A percentile compares a stretch with the other conserved stretches of the same genome.
Evolutionary conservation across 805 yeast species (phyloP).

Genomic region (Kockiozyma suomiensis): DNA sequence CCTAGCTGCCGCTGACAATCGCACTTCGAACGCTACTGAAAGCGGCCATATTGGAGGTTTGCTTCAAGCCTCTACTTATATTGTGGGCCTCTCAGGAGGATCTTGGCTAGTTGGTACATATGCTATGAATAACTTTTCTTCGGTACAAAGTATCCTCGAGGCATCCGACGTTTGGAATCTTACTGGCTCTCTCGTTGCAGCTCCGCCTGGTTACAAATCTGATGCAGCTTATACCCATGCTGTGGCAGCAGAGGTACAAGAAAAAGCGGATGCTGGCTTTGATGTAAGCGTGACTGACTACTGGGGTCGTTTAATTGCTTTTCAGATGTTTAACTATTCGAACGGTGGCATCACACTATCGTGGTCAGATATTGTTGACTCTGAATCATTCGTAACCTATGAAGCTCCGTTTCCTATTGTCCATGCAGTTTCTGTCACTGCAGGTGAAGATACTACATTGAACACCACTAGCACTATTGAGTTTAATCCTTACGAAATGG

Average conservation of each 20-base stretch:
- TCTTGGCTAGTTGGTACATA: constrained; percentile 75
- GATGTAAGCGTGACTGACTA: constrained; percentile 69
- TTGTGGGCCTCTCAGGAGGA: constrained; percentile 81
- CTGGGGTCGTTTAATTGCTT: constrained; percentile 77
- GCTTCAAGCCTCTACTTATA: constrained; percentile 65
- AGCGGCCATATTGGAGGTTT: constrained; percentile 68
- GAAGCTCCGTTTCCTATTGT: constrained; percentile 73
- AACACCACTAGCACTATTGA: constrained; percentile 66
- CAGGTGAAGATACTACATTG: constrained; percentile 52
- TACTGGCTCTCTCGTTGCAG: constrained; percentile 55
- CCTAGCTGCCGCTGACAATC: constrained; percentile 72
- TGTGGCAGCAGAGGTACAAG: constrained; percentile 49
- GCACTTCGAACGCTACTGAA: constrained; percentile 58
- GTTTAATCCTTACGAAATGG: constrained; percentile 66
- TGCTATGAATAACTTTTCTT: constrained; percentile 66
- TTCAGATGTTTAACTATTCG: constrained; percentile 66
- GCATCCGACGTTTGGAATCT: constrained; percentile 63
- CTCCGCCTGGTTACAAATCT: constrained; percentile 53
- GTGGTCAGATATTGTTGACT: constrained; percentile 59
- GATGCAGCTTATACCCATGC: constrained; percentile 51
- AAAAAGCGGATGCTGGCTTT: constrained; percentile 65
- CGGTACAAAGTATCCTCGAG: constrained; percentile 58
- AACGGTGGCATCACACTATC: constrained; percentile 56
- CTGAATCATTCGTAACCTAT: constrained; percentile 61
- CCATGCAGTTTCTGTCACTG: constrained; percentile 51